phyloP scores from a whole-genome alignment of 1,139 yeast species.

The Pichiaceae sp. region DNA sequence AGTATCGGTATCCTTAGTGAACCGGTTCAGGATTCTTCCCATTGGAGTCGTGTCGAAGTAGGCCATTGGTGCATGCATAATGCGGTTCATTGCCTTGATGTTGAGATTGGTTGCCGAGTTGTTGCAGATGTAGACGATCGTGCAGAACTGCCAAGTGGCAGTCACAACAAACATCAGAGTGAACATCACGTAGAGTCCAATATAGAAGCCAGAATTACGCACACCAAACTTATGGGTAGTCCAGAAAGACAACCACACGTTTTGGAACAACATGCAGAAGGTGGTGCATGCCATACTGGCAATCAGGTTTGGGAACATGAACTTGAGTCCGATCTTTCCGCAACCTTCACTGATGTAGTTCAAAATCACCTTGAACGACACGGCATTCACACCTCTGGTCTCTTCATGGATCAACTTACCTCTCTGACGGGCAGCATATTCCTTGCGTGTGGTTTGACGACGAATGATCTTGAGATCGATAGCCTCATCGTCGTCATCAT shows the following conservation, averaged over 20 bases:
- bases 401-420: constrained; percentile 27
- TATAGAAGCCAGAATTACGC: constrained; percentile 27
- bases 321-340: constrained; percentile 33
- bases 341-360: constrained; percentile 54
- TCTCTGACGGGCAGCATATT: constrained; percentile 9
- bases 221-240: constrained; percentile 29
- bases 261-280: constrained; percentile 36
- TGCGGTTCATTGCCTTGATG: constrained; percentile 45
- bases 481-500: constrained; percentile 12
- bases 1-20: constrained; percentile 78
- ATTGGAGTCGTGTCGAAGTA: constrained; percentile 62
- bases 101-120: constrained; percentile 32
- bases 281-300: constrained; percentile 28
- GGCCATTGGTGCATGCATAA: constrained; percentile 72
- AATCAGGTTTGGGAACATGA: constrained; percentile 34
- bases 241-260: constrained; percentile 51
- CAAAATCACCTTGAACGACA: constrained; percentile 34
- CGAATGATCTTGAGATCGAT: constrained; percentile 17
- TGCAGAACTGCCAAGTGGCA: constrained; percentile 42
- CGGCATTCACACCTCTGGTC: constrained; percentile 31
- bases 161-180: constrained; percentile 39
- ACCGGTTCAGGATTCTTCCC: constrained; percentile 64
- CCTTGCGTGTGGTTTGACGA: constrained; percentile 17
- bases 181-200: constrained; percentile 46
- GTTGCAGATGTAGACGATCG: constrained; percentile 48